Conservation (phyloP, 1,284 basidiomycete genomes). For the Filobasidium uniguttulatum region DNA sequence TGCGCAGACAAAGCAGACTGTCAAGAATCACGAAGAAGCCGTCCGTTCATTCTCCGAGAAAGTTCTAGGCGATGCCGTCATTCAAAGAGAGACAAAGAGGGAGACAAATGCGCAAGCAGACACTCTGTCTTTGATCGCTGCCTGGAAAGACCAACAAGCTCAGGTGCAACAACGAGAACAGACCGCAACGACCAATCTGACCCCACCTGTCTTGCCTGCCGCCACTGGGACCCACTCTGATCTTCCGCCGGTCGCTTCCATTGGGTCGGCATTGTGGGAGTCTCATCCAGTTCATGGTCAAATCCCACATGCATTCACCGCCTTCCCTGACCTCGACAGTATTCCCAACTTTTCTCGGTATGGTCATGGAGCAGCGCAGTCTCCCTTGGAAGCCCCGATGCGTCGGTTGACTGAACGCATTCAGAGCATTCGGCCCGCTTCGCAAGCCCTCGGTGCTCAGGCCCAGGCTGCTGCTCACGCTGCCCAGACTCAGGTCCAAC, state of each 20-base stretch:
- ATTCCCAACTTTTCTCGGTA: neutral
- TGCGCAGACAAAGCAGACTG: neutral
- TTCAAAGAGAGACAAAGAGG: conserved; percentile 11
- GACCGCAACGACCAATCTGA: neutral
- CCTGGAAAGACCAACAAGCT: neutral
- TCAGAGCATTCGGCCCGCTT: neutral
- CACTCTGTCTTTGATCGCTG: conserved; percentile 4
- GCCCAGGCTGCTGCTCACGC: neutral
- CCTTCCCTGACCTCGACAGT: conserved; percentile 12
- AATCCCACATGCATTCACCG: conserved; percentile 3
- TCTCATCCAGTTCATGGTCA: neutral
- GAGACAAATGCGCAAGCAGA: conserved; percentile 7
- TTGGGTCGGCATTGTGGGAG: neutral
- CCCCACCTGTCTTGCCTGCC: neutral
- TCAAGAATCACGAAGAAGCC: neutral
- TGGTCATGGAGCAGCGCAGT: neutral
- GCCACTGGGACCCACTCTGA: neutral
- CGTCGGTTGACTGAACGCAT: neutral
- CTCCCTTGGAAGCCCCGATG: neutral
- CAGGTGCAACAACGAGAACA: conserved; percentile 3
- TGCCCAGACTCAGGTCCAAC: neutral
- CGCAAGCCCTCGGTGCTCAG: conserved; percentile 1
- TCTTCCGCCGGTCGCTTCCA: neutral
- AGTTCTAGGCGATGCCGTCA: neutral
- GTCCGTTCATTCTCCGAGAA: neutral